Evolutionary conservation across 2,329 filamentous ascomycete species (phyloP), one percentile per base, ranked within the genome.

Genomic region (Zymoseptoria brevis): DNA sequence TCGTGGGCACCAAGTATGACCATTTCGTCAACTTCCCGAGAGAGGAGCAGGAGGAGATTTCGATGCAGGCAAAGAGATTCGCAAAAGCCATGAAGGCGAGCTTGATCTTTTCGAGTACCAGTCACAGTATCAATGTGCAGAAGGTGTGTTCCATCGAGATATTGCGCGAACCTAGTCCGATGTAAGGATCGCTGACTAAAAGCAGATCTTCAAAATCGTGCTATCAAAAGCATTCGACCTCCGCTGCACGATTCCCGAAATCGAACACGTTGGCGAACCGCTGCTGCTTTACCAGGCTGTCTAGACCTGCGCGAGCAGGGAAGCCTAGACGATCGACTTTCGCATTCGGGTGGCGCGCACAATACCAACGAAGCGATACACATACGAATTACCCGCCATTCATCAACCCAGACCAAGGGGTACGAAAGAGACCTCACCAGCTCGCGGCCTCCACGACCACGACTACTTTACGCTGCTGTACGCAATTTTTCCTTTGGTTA

Each of bases 61-160:
- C 91, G 13, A 92, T 94, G 71, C 93, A 96, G 89, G 93, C 93
- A 55, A 89, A 93, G 67, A 87, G 94, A 60, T 99, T 97, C 74
- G 94, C 94, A 63, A 96, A 96, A 75, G 94, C 94, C 9, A 99
- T 99, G 94, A 90, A 95, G 69, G 94, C 94, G 61, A 91, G 90
- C 69, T 81, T 99, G 70, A 97, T 99, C 71, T 99, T 99, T 76
- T 96, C 91, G 77, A 97, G 93, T 76, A 99, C 94, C 57, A 96
- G 92, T 74, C 94, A 99, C 78, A 96, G 92, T 75, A 99, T 99
- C 81, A 99, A 99, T 70, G 94, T 99, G 64, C 94, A 99, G 77
- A 99, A 97, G 88, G 93, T 96, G 73, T 53, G 75, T 50, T 29
- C n/a, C n/a, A n/a, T n/a, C n/a, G n/a, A n/a, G n/a, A n/a, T n/a